Conservation (phyloP, 2,329 filamentous ascomycete genomes). For the Ascosphaera apis region DNA sequence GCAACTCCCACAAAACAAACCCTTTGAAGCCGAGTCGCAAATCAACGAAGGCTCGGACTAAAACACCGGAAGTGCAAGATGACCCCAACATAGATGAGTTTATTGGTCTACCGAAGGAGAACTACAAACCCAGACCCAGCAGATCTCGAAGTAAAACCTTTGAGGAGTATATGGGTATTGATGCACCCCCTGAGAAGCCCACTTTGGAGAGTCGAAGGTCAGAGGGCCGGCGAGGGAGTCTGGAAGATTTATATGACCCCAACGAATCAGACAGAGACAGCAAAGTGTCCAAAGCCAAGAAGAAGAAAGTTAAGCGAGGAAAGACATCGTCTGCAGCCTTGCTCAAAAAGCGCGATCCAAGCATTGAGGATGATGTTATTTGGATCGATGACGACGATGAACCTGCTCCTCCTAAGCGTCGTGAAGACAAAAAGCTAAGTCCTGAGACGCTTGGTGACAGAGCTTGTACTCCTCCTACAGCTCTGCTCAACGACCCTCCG, state of each 20-base stretch:
- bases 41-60: not conserved
- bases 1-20: not conserved
- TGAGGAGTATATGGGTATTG: slow-evolving; percentile 3
- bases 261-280: not conserved
- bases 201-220: not conserved
- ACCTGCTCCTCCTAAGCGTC: slow-evolving; percentile 4
- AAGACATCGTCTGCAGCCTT: slow-evolving; percentile 17
- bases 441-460: not conserved
- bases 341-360: slow-evolving; percentile 11
- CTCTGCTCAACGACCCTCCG: not conserved
- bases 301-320: slow-evolving; percentile 22
- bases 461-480: not conserved
- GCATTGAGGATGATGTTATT: slow-evolving; percentile 19
- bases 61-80: slow-evolving; percentile 2
- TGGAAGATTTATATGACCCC: not conserved
- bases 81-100: slow-evolving; percentile 7
- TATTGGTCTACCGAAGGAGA: slow-evolving; percentile 16
- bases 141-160: slow-evolving; percentile 8
- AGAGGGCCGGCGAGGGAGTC: not conserved
- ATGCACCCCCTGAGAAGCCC: not conserved
- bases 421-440: not conserved
- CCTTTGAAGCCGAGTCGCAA: not conserved
- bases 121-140: slow-evolving; percentile 18
- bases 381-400: slow-evolving; percentile 15
- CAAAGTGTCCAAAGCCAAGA: slow-evolving; percentile 10